Conservation (phyloP, 306 rosid species). For the Begonia loranthoides region DNA sequence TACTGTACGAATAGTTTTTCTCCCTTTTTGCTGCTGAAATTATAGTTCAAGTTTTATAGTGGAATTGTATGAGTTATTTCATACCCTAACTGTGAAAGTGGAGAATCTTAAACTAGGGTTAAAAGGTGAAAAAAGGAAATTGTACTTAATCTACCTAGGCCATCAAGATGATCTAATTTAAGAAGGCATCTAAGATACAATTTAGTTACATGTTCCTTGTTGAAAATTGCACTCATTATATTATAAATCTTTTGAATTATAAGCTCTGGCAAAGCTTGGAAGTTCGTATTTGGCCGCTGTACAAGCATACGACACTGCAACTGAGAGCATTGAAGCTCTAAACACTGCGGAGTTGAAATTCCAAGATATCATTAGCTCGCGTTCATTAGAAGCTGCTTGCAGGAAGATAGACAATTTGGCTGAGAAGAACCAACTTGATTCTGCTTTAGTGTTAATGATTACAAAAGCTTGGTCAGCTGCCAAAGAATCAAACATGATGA, state of each 20-base stretch:
- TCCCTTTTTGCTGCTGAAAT: too few relatives aligned
- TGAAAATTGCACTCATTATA: constrained; percentile 2
- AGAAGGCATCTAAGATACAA: background rate
- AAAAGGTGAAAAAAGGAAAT: background rate
- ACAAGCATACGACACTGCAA: constrained; percentile 66
- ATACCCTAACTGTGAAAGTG: too few relatives aligned
- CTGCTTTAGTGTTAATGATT: constrained; percentile 85
- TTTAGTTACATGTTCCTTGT: background rate
- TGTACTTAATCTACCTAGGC: background rate
- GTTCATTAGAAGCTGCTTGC: constrained; percentile 79
- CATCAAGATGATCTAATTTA: background rate
- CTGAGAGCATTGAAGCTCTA: constrained; percentile 66
- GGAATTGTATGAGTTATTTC: too few relatives aligned
- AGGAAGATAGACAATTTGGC: constrained; percentile 89
- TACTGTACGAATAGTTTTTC: background rate
- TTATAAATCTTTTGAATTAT: constrained; percentile 1
- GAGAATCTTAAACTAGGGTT: background rate
- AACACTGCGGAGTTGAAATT: constrained; percentile 83
- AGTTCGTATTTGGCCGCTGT: constrained; percentile 73
- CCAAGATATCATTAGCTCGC: constrained; percentile 81
- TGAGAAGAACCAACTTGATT: constrained; percentile 73
- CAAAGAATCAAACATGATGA: constrained; percentile 69
- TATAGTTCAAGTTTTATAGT: too few relatives aligned
- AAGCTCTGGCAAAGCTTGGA: constrained; percentile 67
- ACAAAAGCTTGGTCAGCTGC: constrained; percentile 97